Conservation (phyloP, 1,284 basidiomycete species). For the Flammula alnicola region DNA sequence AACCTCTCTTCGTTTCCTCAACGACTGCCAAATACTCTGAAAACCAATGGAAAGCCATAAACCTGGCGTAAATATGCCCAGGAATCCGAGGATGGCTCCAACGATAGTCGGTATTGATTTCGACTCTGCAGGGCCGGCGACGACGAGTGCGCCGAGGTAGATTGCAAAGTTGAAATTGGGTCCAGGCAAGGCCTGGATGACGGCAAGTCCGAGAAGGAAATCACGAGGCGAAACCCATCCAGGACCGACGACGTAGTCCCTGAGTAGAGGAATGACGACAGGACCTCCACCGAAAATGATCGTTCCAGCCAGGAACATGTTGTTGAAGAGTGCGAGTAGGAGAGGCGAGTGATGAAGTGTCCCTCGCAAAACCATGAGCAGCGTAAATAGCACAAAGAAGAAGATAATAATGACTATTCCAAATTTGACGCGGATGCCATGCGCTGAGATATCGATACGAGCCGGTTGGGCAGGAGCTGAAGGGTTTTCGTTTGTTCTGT, state of each 20-base stretch:
- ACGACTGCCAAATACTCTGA: constrained; percentile 51
- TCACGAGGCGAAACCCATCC: constrained; percentile 56
- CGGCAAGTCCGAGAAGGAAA: constrained; percentile 61
- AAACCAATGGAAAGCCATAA: constrained; percentile 54
- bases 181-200: constrained; percentile 57
- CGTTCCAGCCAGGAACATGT: constrained; percentile 44
- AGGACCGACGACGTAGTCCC: constrained; percentile 58
- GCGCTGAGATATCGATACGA: constrained; percentile 22
- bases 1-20: constrained; percentile 44
- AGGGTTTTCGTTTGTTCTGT: background rate
- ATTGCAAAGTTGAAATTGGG: constrained; percentile 66
- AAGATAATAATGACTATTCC: constrained; percentile 29
- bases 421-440: constrained; percentile 32
- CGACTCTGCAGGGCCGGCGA: constrained; percentile 32
- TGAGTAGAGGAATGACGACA: constrained; percentile 60
- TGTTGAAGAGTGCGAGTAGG: constrained; percentile 36
- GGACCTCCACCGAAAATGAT: constrained; percentile 68
- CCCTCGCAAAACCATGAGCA: constrained; percentile 34
- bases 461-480: constrained; percentile 1
- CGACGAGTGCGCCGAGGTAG: constrained; percentile 55
- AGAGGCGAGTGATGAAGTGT: constrained; percentile 26
- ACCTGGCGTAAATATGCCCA: constrained; percentile 56
- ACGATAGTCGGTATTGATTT: constrained; percentile 33
- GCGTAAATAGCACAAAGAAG: constrained; percentile 32
- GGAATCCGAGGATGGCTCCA: constrained; percentile 51